Evolutionary conservation across 371 early-diverging fungal genomes (phyloP), one percentile per base, ranked within the genome.

Genomic region (Mucor indicus): DNA sequence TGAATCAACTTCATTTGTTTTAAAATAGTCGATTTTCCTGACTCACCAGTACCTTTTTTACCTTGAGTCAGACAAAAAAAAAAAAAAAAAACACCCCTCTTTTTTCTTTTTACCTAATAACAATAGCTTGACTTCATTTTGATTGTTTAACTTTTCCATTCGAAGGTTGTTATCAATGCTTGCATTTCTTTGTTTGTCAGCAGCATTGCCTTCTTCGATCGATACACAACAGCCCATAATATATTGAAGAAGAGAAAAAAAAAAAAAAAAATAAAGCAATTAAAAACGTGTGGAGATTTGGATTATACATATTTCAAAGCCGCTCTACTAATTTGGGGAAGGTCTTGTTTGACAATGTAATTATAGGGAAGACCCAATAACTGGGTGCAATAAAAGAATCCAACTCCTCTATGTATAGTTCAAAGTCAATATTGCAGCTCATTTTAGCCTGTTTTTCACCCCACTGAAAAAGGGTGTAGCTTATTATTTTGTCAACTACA

Each of bases 1-100:
- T 98, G 96, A 54, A 98, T 98, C 40, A 96, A 77, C 65, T 92
- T 91, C 95, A 98, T 96, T 64, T 98, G 97, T 63, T 98, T 98
- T 37, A 98, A 66, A 55, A 98, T 92, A 9, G 98, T 98, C 31
- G 90, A 89, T 71, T 98, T 98, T 30, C 98, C 98, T 4, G 95
- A 94, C 77, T 98, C 98, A 59, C 98, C 98, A 22, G 96, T 92
- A 54, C 98, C 96, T 95, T 32, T 16, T 33, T 12, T 13, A 7
- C 17, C 10, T 32, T 11, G 9, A 6, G 16, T 9, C 3, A 37
- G 12, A n/a, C 4, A 27, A 31, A 20, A 24, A 24, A 8, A 39
- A 4, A 43, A 24, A 20, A 13, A 25, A 15, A 24, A 29, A 15
- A 23, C 38, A 40, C 24, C 12, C 29, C 17, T 25, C 10, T 20